A percentile compares a stretch with the other conserved stretches of the same genome.
Conservation (phyloP, 768 basidiomycete species). For the Macrolepiota dolichaula region DNA sequence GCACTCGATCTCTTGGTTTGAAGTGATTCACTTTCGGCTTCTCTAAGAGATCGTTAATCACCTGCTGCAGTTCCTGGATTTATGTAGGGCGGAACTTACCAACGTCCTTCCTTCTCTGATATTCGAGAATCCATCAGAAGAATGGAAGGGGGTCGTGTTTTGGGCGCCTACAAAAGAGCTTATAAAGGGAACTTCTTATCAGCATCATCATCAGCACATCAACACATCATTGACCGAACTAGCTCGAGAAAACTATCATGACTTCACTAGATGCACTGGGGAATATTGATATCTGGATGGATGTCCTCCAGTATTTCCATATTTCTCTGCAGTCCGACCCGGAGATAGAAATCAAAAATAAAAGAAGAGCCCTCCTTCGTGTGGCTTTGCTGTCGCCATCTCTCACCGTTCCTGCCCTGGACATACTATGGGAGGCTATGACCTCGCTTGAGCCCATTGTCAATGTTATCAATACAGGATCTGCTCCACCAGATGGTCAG, state of each 20-base stretch:
- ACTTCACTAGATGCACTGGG: slow-evolving; percentile 5
- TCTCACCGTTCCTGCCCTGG: neutral
- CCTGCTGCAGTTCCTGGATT: no score
- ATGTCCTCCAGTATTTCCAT: slow-evolving; percentile 1
- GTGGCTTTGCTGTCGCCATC: slow-evolving; percentile 1
- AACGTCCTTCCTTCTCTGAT: no score
- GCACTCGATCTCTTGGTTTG: no score
- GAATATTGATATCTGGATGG: slow-evolving; percentile 2
- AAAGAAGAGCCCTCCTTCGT: neutral
- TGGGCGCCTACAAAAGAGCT: no score
- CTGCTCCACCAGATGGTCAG: neutral
- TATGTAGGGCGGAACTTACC: no score
- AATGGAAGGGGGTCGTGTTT: no score
- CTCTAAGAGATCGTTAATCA: no score
- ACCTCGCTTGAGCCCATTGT: neutral
- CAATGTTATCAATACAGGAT: neutral
- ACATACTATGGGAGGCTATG: slow-evolving; percentile 1
- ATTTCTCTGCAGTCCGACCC: neutral
- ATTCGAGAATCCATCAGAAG: no score
- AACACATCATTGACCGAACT: neutral
- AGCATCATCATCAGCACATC: neutral
- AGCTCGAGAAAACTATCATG: neutral
- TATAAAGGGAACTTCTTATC: no score
- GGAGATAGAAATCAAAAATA: neutral
- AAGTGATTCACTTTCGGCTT: no score